Evolutionary conservation across 139 green algal species (phyloP).

Genomic region (Chlamydomonas eustigma): DNA sequence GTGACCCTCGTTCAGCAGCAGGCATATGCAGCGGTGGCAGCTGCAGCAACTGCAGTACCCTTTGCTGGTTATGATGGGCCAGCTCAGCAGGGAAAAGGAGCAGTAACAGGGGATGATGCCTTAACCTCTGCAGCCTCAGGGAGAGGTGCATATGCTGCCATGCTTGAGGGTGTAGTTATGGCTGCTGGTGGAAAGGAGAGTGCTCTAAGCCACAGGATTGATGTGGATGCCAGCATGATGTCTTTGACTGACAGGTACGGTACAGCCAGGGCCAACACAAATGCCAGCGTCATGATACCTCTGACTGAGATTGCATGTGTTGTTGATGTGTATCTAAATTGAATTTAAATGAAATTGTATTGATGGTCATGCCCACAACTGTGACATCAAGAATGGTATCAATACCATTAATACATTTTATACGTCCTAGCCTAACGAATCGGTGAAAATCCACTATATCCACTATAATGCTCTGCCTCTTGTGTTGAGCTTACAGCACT

Average conservation of each 20-base stretch:
- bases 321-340: no score
- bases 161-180: no score
- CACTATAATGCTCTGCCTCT: no score
- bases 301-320: no score
- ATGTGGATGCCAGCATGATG: neutral
- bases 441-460: neutral
- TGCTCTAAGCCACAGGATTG: neutral
- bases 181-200: no score
- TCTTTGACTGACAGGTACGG: neutral
- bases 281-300: no score
- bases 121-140: no score
- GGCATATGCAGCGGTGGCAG: neutral
- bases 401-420: neutral
- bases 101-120: neutral
- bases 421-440: no score
- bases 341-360: no score
- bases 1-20: conserved; percentile 56
- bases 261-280: neutral
- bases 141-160: no score
- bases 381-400: neutral
- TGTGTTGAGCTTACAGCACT: no score
- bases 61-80: neutral
- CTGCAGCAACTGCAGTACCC: neutral
- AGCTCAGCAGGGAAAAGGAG: neutral
- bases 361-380: no score